Evolutionary conservation across 2,329 filamentous ascomycete genomes (phyloP), one percentile per base, ranked within the genome.

Genomic region (Ascochyta viciae-villosae): DNA sequence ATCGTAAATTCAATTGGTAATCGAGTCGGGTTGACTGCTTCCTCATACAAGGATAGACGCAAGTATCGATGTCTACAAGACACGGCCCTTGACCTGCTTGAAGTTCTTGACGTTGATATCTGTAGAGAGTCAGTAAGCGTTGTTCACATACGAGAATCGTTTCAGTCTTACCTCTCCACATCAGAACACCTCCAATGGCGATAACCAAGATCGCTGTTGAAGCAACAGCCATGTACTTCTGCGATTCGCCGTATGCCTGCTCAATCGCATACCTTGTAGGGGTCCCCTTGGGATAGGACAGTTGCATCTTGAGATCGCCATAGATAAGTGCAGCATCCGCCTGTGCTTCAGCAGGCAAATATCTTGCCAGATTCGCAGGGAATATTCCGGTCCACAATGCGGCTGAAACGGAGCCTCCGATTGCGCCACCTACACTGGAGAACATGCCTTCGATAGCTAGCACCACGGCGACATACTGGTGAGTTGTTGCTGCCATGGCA

Each of bases 311-410:
- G 19, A 88, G 65, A 62, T 79, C 78, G 29, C 79, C 78, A 58
- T 85, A 85, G 41, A 88, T 77, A 4, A 44, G 57, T 29, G 54
- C 37, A 33, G 59, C 39, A 22, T 74, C 78, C 39, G 66, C 66
- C 65, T 78, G 74, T 22, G 61, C 66, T 1, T 73, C 70, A 3
- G 76, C 50, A 16, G 85, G 85, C 0, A 88, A 75, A 9, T 60
- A 56, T n/a, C 44, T 45, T 10, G 51, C 61, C 13, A 88, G 76
- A 8, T 80, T 80, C 15, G 77, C 70, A 5, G 80, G 81, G 58
- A 89, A 83, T 1, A 82, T 80, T 53, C 81, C 78, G 0, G 82
- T 84, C 86, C 87, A 90, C 56, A 90, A 83, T 4, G 86, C 86
- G 0, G 81, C 81, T 1, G 87, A 82, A 39, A 89, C 80, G 3